Base-by-base conservation (phyloP, 2,329 filamentous ascomycete species). In the Orbilia ellipsospora region DNA sequence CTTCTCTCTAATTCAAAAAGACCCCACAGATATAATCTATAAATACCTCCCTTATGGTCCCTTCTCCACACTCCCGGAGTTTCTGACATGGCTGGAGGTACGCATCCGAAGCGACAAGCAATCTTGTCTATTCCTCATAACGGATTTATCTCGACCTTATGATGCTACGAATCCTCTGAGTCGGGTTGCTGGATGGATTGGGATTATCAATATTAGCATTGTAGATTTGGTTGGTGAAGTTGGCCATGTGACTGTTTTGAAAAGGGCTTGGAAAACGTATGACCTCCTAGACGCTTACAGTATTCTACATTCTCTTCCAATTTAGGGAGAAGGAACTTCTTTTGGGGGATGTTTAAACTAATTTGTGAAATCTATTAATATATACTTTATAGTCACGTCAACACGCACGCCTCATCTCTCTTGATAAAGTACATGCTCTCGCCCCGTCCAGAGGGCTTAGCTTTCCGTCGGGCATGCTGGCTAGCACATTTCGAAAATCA, bases 211-310 rank as follows among this genome's bases (percentile, higher is more conserved):
- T 61, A 59, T 75, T n/a, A 75, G 59, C 18, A 60, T 69, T 28
- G 57, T 50, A 20, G 72, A 75, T 45, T 20, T 75, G 26, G 36
- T 75, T 12, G 72, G 64, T 2, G 72, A 75, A 48, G 31, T 75
- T 50, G 72, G 72, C 2, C 72, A 75, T 45, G 72, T 75, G 50
- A 75, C 72, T 0, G 72, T 75, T 28, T 50, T 75, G 59, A 65
- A 61, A 40, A 64, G 64, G 20, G 72, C 72, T 20, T 75, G 72
- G 72, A 75, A 63, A 40, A 75, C 72, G 72, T 75, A 40, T 55
- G 72, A 68, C 2, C 13, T 18, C 44, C 13, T 5, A 1, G 5
- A 1, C 16, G 3, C 16, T n/a, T 18, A 6, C 5, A 10, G 8
- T 10, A 10, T 6, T 6, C 31, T 10, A 2, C 10, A 36, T 2